Evolutionary conservation across 2,329 filamentous ascomycete genomes (phyloP), one percentile per base, ranked within the genome.

Genomic region (Pyrenophora seminiperda): DNA sequence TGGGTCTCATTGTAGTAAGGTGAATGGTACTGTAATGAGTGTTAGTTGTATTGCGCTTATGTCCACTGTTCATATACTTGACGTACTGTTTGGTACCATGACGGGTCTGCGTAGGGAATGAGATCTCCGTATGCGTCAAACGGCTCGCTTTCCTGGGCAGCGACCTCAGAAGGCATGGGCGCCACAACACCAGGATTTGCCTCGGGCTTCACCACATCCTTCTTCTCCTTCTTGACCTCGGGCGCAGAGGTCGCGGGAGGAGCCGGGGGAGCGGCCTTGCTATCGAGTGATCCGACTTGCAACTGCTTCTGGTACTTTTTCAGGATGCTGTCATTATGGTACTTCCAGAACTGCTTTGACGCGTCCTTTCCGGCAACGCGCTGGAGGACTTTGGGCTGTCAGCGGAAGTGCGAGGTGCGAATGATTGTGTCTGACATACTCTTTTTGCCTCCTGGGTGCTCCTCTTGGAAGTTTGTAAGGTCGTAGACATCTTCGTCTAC

Each of bases 401-500:
- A 71, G 62, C 20, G 27, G 5, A 24, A 38, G 6, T 6, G 24
- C 42, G 18, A 30, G 11, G 38, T 22, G 30, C 48, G 14, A 10
- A 2, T n/a, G 4, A 10, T 27, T 14, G 37, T 15, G 17, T n/a
- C 27, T 5, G 59, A 49, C 79, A 58, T 75, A 86, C 84, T 88
- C 77, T 88, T 88, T 76, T 88, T 87, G 57, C 84, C 83, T 83
- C 90, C 91, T 9, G 75, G 75, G 58, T 79, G 77, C 58, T 79
- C 77, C 22, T 79, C 75, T 56, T 78, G 76, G 62, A 79, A 81
- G 56, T 76, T 91, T 64, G 91, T 96, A 66, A 97, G 73, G 71
- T 99, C 93, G 75, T 96, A 97, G 62, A 97, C 93, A 75, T 97
- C 93, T 66, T 92, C 89, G 62, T 97, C 93, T 61, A 97, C 86